Base-by-base conservation (phyloP, 2,329 filamentous ascomycete species). In the Xylariaceae sp. region DNA sequence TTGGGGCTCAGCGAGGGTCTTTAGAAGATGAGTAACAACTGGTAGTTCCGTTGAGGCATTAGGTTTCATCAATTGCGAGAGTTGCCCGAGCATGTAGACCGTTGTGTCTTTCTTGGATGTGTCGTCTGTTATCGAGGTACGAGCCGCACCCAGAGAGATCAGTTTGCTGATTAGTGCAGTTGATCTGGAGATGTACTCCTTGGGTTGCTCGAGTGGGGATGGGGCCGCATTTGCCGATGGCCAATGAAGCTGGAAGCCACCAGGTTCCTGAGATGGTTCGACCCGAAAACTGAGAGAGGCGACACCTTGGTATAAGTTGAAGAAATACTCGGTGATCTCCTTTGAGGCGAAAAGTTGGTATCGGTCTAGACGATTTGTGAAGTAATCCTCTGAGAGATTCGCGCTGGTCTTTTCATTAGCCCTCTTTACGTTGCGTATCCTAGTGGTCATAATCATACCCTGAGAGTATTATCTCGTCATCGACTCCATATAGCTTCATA, bases 401-500 rank as follows among this genome's bases (percentile, higher is more conserved):
- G 94, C 94, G 7, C 75, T 78, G 35, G 9, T 31, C 2, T 15
- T 5, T 17, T 35, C 17, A 41, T 66, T 19, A 66, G 59, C 44
- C 17, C 47, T n/a, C 14, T 38, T 17, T 27, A 9, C 22, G 38
- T 15, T 36, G 11, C 11, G 14, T 15, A 9, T 6, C 11, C 3
- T 22, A 1, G 38, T n/a, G 17, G 44, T 47, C 3, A 42, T 9
- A 19, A n/a, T n/a, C 74, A 55, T 78, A 89, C 82, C 90, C 91
- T 7, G 91, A 95, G 61, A 99, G 82, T 57, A 99, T 92, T 50
- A 99, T 87, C 68, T 96, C 90, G 63, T 99, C 90, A 61, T 99
- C 94, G 18, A 96, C 75, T 0, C 94, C 94, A 61, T 99, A 99
- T 0, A 99, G 76, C 76, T 99, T 99, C 92, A 99, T 99, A 66